phyloP scores from a whole-genome alignment of 2,329 filamentous ascomycete genomes.

The Pseudopyricularia javanii region DNA sequence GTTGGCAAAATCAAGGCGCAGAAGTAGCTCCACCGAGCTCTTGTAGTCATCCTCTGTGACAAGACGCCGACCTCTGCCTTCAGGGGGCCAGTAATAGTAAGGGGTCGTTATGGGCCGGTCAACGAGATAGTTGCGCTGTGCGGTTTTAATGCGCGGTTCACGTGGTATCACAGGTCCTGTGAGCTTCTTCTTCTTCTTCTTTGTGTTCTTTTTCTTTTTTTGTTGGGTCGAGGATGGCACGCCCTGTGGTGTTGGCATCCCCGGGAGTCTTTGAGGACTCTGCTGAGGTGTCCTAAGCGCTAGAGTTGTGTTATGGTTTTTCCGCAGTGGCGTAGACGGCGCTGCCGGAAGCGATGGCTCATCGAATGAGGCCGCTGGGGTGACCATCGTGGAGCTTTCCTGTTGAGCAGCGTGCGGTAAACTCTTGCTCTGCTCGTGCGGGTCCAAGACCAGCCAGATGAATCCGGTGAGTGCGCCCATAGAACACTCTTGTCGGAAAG shows the following conservation, averaged over 20 bases:
- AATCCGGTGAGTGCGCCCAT: constrained; percentile 88
- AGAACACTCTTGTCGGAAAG: constrained; percentile 89
- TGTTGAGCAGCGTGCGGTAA: not conserved
- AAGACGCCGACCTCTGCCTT: constrained; percentile 50
- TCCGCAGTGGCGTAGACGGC: constrained; percentile 19
- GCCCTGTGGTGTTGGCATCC: not conserved
- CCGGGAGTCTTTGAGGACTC: constrained; percentile 15
- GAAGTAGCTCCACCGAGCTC: constrained; percentile 54
- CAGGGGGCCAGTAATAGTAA: constrained; percentile 54
- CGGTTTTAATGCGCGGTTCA: constrained; percentile 51
- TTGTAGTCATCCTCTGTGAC: constrained; percentile 54
- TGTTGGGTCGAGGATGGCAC: constrained; percentile 3
- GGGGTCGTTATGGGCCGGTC: constrained; percentile 38
- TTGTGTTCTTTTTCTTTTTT: constrained; percentile 22
- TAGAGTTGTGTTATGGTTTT: not conserved
- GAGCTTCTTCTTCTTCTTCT: constrained; percentile 33
- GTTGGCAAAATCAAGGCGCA: constrained; percentile 63
- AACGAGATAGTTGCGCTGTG: constrained; percentile 34
- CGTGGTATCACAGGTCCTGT: constrained; percentile 51
- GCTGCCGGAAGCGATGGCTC: constrained; percentile 6
- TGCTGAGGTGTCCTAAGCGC: constrained; percentile 11
- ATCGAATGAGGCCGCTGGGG: constrained; percentile 17
- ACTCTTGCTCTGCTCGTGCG: constrained; percentile 13
- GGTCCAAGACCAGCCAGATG: constrained; percentile 79
- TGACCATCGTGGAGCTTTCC: constrained; percentile 9